Base-by-base conservation (phyloP, 306 rosid species). In the Elaeagnus macrophylla region DNA sequence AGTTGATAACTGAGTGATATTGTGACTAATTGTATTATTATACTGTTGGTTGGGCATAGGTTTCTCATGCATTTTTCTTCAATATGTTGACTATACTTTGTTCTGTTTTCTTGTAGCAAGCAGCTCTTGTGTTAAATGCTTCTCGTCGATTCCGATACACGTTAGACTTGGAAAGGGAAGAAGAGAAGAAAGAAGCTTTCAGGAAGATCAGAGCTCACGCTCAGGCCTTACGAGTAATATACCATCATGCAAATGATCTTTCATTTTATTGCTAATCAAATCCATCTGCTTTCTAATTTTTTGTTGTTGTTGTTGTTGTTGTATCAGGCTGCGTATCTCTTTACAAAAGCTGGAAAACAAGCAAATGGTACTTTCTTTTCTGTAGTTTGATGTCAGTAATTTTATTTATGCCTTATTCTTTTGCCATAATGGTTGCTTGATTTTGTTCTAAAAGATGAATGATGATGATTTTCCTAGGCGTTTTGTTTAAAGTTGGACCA, bases 71-170 rank as follows among this genome's bases (percentile, higher is more conserved):
- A 42, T 18, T 13, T 72, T 67, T 43, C 13, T 25, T 54, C 53
- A 47, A 36, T 25, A 54, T 19, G 17, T 40, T 53, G 32, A 50
- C 48, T 51, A 52, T 43, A 64, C 43, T 54, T 54, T 16, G 18
- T n/a, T 67, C 40, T 43, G 20, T 71, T 59, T 61, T 13, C 55
- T 41, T 70, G 62, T 55, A 93, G 99, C 95, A 88, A 93, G 99
- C 99, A 1, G 96, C 99, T 0, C 95, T 93, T 49, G 99, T 93
- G 70, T 82, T 93, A 45, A 93, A 93, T 72, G 99, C 99, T 74
- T 93, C 96, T 66, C 99, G 99, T 56, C 89, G 99, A 70, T 93
- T 93, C 70, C 99, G 96, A 16, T 93, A 93, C 78, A 93, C 99
- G 25, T 70, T 93, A 79, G 99, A 88, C 84, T 72, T 93, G 90